phyloP scores from a whole-genome alignment of 805 yeast species.

The Geotrichum ghanense region DNA sequence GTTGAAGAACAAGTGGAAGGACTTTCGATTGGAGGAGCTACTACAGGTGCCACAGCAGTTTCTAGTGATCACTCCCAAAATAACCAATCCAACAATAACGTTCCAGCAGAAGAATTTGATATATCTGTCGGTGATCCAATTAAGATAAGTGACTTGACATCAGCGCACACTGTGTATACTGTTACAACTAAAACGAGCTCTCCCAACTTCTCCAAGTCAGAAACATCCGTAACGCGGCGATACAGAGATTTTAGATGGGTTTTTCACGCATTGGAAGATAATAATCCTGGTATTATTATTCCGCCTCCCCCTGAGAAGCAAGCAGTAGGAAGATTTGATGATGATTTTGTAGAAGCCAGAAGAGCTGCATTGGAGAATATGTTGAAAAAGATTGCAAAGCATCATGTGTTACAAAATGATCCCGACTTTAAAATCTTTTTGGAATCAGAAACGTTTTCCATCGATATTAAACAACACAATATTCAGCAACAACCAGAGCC shows the following conservation, averaged over 20 bases:
- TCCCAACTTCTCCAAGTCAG: slow-evolving; percentile 26
- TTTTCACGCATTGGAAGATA: slow-evolving; percentile 73
- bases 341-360: slow-evolving; percentile 79
- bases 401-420: slow-evolving; percentile 51
- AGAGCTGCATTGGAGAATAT: slow-evolving; percentile 75
- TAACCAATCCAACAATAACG: not conserved
- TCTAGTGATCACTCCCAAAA: not conserved
- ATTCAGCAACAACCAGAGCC: slow-evolving; percentile 23
- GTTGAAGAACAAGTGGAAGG: not conserved
- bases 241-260: slow-evolving; percentile 92
- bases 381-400: slow-evolving; percentile 60
- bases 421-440: slow-evolving; percentile 69
- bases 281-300: slow-evolving; percentile 80
- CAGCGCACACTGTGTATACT: slow-evolving; percentile 79
- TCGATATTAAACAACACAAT: slow-evolving; percentile 54
- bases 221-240: slow-evolving; percentile 61
- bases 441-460: slow-evolving; percentile 56
- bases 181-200: slow-evolving; percentile 53
- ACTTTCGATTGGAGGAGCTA: not conserved
- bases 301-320: slow-evolving; percentile 98
- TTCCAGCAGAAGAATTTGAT: slow-evolving; percentile 27
- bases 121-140: slow-evolving; percentile 82
- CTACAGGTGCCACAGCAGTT: not conserved
- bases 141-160: slow-evolving; percentile 82
- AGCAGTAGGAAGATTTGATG: slow-evolving; percentile 82